Evolutionary conservation across 352 stramenopile species (phyloP).

Genomic region (Phytophthora lateralis): DNA sequence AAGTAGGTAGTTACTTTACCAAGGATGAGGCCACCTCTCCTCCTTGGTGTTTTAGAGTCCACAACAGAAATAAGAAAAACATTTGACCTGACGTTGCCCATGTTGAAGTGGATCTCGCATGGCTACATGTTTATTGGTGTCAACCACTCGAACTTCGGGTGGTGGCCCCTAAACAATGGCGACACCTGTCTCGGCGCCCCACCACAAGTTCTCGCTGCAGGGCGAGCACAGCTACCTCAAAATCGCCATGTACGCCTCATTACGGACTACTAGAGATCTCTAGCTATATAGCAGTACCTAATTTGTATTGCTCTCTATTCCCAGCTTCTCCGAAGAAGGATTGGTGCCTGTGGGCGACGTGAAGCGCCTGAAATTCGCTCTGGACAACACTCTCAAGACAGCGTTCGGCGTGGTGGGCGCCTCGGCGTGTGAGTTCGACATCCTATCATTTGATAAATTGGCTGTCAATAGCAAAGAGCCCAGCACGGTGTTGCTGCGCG

Average conservation of each 20-base stretch:
- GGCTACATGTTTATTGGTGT: background rate
- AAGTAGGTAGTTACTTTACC: conserved; percentile 33
- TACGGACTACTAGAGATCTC: background rate
- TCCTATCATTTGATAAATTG: conserved; percentile 52
- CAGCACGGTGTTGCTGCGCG: conserved; percentile 60
- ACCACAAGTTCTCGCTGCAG: conserved; percentile 81
- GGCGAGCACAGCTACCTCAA: conserved; percentile 57
- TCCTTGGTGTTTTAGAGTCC: conserved; percentile 28
- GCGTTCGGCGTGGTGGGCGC: conserved; percentile 72
- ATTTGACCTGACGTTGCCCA: conserved; percentile 12
- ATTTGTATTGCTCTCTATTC: background rate
- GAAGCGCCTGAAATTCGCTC: conserved; percentile 73
- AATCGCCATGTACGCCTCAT: conserved; percentile 63
- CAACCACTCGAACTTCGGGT: background rate
- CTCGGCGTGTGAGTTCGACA: conserved; percentile 68
- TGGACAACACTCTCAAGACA: conserved; percentile 74
- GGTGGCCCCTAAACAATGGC: conserved; percentile 2
- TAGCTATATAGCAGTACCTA: background rate
- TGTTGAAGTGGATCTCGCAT: conserved; percentile 7
- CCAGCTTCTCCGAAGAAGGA: conserved; percentile 63
- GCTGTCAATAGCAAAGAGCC: conserved; percentile 41
- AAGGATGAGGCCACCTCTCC: conserved; percentile 5
- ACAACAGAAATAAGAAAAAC: conserved; percentile 17
- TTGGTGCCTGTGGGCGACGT: conserved; percentile 43
- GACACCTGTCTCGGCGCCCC: conserved; percentile 21